phyloP scores from a whole-genome alignment of 192 early-diverging fungal genomes.

The Helicostylum pulchrum region DNA sequence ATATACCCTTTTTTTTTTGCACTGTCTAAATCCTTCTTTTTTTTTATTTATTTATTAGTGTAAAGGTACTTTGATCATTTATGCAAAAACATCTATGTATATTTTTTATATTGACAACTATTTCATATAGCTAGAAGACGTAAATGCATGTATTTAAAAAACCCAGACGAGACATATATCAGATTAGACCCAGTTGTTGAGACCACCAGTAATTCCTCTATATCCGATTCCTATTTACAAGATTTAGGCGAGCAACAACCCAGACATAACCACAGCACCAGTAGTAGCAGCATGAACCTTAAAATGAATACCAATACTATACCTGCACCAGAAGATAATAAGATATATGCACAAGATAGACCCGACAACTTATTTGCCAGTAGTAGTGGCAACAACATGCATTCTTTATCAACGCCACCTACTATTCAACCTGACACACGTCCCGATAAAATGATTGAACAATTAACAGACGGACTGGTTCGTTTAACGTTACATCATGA shows the following conservation, averaged over 20 bases:
- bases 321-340: background rate
- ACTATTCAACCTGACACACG: background rate
- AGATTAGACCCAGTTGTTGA: constrained; percentile 21
- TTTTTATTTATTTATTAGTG: too few relatives aligned
- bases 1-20: constrained; percentile 1
- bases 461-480: constrained; percentile 22
- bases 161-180: constrained; percentile 32
- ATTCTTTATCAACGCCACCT: background rate
- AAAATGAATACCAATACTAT: too few relatives aligned
- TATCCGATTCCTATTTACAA: constrained; percentile 11
- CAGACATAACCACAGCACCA: too few relatives aligned
- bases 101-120: background rate
- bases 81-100: background rate
- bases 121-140: constrained; percentile 31
- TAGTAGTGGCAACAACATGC: background rate
- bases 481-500: constrained; percentile 20
- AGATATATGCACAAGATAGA: constrained; percentile 3
- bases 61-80: constrained; percentile 15
- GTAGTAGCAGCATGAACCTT: too few relatives aligned
- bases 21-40: background rate
- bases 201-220: background rate
- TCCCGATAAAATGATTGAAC: constrained; percentile 31
- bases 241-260: constrained; percentile 2
- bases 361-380: constrained; percentile 17
- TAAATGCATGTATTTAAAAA: constrained; percentile 37